phyloP scores from a whole-genome alignment of 352 stramenopile genomes.

The Pythium monospermum region DNA sequence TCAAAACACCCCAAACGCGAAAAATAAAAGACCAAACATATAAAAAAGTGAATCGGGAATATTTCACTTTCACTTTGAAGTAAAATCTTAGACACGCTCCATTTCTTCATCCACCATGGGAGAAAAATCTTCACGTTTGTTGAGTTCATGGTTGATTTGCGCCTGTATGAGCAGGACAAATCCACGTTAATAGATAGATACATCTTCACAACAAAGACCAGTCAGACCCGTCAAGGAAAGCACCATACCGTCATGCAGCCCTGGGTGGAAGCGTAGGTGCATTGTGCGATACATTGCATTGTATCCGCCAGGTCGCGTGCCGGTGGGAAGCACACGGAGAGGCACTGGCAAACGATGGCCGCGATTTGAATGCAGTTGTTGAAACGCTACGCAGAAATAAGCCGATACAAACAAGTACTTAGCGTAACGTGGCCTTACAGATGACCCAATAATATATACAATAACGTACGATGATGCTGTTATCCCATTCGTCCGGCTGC shows the following conservation, averaged over 20 bases:
- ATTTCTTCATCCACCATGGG: slow-evolving; percentile 47
- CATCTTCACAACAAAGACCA: not conserved
- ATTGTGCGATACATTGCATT: slow-evolving; percentile 86
- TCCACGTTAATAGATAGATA: not conserved
- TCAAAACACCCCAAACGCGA: not conserved
- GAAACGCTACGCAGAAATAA: slow-evolving; percentile 63
- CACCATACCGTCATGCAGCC: slow-evolving; percentile 88
- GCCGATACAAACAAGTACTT: not conserved
- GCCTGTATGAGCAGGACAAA: slow-evolving; percentile 28
- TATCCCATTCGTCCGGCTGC: slow-evolving; percentile 91
- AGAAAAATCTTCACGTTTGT: slow-evolving; percentile 67
- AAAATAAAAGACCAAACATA: slow-evolving; percentile 4
- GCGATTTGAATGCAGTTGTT: slow-evolving; percentile 91
- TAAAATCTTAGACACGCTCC: slow-evolving; percentile 50
- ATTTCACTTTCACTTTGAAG: too few relatives aligned
- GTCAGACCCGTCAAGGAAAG: too few relatives aligned
- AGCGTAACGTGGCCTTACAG: not conserved
- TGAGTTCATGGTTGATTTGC: slow-evolving; percentile 90
- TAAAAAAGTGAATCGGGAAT: not conserved
- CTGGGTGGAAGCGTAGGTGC: slow-evolving; percentile 88
- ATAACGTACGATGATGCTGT: slow-evolving; percentile 83
- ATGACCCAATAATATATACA: not conserved
- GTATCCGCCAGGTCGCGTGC: slow-evolving; percentile 67
- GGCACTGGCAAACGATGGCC: slow-evolving; percentile 67
- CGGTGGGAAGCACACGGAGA: slow-evolving; percentile 72